phyloP scores from a whole-genome alignment of 2,329 filamentous ascomycete species.

The Ceratocystis eucalypticola region DNA sequence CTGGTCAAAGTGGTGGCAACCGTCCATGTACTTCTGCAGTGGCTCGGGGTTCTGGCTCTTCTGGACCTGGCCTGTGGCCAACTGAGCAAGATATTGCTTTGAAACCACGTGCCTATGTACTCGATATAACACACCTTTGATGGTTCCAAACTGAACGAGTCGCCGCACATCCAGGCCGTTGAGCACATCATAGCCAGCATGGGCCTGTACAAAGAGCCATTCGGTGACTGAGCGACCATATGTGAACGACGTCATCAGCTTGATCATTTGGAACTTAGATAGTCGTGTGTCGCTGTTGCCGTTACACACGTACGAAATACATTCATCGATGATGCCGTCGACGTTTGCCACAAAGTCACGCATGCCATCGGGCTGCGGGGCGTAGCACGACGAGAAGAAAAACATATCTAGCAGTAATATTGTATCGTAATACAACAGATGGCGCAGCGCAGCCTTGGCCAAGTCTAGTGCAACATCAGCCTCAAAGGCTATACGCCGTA shows the following conservation, averaged over 20 bases:
- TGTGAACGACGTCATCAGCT: conserved; percentile 72
- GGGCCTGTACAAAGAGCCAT: conserved; percentile 67
- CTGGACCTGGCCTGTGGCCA: conserved; percentile 41
- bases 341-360: conserved; percentile 65
- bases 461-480: conserved; percentile 80
- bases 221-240: conserved; percentile 75
- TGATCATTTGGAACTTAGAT: conserved; percentile 54
- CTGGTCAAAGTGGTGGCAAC: conserved; percentile 65
- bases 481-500: conserved; percentile 70
- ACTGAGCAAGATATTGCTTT: conserved; percentile 44
- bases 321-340: conserved; percentile 69
- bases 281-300: conserved; percentile 28
- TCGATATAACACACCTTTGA: conserved; percentile 86
- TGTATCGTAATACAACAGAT: conserved; percentile 86
- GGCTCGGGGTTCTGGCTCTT: conserved; percentile 33
- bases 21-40: conserved; percentile 57
- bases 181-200: conserved; percentile 50
- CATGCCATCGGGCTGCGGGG: conserved; percentile 56
- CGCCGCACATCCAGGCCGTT: conserved; percentile 73
- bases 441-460: conserved; percentile 71
- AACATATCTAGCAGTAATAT: conserved; percentile 87
- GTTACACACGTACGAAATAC: conserved; percentile 64
- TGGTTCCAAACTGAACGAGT: conserved; percentile 88
- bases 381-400: conserved; percentile 85
- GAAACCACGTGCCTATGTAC: conserved; percentile 81